Percentiles rank a stretch among this genome's conserved stretches.
Evolutionary conservation across 75 land plant species (phyloP).

Genomic region (Sequoiadendron giganteum): DNA sequence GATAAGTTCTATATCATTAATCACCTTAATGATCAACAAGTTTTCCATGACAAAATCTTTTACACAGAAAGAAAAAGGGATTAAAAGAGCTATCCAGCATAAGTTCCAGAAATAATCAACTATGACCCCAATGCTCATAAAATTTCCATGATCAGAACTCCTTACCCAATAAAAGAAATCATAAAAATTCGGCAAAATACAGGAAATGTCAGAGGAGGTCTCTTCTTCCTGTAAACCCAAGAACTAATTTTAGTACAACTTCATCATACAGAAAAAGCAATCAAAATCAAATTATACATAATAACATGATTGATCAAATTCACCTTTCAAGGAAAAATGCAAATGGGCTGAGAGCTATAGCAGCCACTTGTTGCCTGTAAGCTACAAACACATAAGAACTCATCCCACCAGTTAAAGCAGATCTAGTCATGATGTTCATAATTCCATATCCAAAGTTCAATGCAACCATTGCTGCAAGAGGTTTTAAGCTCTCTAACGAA

Average conservation of each 20-base stretch:
- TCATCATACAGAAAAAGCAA: not conserved
- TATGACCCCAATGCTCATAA: not conserved
- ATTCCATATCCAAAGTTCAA: not conserved
- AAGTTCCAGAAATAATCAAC: not conserved
- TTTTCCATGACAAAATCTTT: not conserved
- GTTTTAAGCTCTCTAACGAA: not conserved
- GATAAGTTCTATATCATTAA: not conserved
- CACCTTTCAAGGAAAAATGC: not conserved
- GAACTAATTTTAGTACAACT: not conserved
- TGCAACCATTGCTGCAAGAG: not conserved
- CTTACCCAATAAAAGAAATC: not conserved
- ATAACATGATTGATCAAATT: not conserved
- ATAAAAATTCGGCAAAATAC: not conserved
- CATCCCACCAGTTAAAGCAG: not conserved
- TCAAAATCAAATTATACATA: not conserved
- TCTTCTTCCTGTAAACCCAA: not conserved
- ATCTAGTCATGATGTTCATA: not conserved
- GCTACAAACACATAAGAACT: not conserved
- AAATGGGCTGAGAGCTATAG: not conserved
- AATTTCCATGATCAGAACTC: not conserved
- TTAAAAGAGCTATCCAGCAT: not conserved
- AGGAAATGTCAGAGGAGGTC: not conserved
- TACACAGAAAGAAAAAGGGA: not conserved
- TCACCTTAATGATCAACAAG: not conserved
- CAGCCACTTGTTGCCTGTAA: not conserved